A percentile compares a stretch with the other conserved stretches of the same genome.
Evolutionary conservation across 176 grass and related monocot species (phyloP).

Genomic region (Oryza punctata): DNA sequence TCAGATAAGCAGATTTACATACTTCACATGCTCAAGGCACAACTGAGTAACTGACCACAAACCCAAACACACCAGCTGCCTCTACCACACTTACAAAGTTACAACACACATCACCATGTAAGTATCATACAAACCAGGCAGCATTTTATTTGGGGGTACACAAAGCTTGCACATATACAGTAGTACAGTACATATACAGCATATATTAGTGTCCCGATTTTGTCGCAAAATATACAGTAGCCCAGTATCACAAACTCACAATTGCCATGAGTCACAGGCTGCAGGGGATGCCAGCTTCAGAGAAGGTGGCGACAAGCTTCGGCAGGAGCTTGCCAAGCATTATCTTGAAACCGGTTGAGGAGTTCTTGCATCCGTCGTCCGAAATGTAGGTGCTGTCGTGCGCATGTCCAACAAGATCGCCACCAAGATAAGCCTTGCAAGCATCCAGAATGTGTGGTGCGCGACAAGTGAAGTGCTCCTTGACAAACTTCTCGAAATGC

Average conservation of each 20-base stretch:
- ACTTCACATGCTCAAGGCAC: not conserved
- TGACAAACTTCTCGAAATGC: constrained; percentile 86
- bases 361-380: constrained; percentile 48
- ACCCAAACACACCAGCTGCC: not conserved
- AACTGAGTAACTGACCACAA: not conserved
- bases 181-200: not conserved
- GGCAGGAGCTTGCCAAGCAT: constrained; percentile 82
- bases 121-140: not conserved
- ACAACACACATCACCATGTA: not conserved
- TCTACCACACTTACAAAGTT: not conserved
- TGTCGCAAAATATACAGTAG: not conserved
- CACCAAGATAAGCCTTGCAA: constrained; percentile 73
- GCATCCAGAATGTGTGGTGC: constrained; percentile 56
- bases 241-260: not conserved
- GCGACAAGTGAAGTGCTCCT: constrained; percentile 69
- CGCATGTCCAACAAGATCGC: constrained; percentile 54
- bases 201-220: not conserved
- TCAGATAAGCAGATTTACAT: not conserved
- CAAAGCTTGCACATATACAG: not conserved
- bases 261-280: constrained; percentile 29
- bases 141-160: not conserved
- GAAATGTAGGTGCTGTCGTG: constrained; percentile 34
- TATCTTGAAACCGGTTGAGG: constrained; percentile 85
- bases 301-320: constrained; percentile 62
- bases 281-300: constrained; percentile 56